These are phyloP conservation scores for Osmozyma mogii DNA, from an alignment of 805 yeast genomes.

Conservation along the genomic window DNA sequence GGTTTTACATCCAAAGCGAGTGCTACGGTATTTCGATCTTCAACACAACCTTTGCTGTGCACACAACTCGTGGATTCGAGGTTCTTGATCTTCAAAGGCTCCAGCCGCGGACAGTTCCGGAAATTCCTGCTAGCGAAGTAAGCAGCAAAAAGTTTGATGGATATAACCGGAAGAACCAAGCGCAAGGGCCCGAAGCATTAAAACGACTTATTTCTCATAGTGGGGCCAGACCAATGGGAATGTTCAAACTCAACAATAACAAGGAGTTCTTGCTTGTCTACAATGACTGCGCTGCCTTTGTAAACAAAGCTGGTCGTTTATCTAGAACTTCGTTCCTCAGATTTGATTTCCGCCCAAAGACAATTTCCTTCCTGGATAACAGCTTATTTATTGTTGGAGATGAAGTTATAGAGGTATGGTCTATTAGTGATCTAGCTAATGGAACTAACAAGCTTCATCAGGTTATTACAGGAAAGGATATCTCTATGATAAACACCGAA, in stretches of 20 bases:
- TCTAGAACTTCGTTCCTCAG: constrained; percentile 35
- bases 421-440: constrained; percentile 39
- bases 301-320: constrained; percentile 51
- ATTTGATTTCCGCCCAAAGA: constrained; percentile 34
- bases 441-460: constrained; percentile 49
- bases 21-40: constrained; percentile 55
- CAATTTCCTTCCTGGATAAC: constrained; percentile 26
- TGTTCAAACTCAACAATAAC: constrained; percentile 51
- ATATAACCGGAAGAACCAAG: constrained; percentile 16
- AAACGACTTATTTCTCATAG: constrained; percentile 32
- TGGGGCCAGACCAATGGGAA: constrained; percentile 47
- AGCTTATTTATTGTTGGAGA: constrained; percentile 44
- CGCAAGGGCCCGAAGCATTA: constrained; percentile 28
- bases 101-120: constrained; percentile 53
- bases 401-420: constrained; percentile 65
- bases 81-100: constrained; percentile 52
- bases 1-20: constrained; percentile 47
- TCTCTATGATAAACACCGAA: constrained; percentile 24
- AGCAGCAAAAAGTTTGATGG: constrained; percentile 21
- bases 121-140: constrained; percentile 21
- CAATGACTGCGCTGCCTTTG: constrained; percentile 60
- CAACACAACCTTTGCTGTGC: constrained; percentile 58
- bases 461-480: constrained; percentile 64
- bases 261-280: constrained; percentile 56
- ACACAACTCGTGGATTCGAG: constrained; percentile 61